These are phyloP conservation scores for Ochetophila trinervis DNA, from an alignment of 306 rosid genomes.

Conservation along the genomic window DNA sequence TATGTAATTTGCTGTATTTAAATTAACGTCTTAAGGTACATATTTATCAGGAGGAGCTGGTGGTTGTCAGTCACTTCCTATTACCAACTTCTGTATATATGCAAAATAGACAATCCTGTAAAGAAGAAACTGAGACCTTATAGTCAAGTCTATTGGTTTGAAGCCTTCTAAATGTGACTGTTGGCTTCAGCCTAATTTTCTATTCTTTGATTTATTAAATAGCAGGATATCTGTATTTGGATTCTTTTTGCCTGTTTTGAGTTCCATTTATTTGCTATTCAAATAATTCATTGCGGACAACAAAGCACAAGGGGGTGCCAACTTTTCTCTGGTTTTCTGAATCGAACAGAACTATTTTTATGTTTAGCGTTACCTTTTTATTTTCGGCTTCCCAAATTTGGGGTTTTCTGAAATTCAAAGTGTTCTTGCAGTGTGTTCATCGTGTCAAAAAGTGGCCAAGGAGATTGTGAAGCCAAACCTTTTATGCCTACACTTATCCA, in stretches of 20 bases:
- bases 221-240: not conserved
- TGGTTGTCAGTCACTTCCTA: not conserved
- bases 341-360: not conserved
- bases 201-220: not conserved
- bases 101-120: not conserved
- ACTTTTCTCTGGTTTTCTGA: not conserved
- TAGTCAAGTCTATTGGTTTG: not conserved
- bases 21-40: no score
- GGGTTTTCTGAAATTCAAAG: no score
- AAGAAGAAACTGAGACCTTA: not conserved
- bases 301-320: no score
- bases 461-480: not conserved
- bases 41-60: not conserved
- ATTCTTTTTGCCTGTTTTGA: not conserved
- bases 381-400: not conserved
- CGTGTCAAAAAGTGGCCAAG: not conserved
- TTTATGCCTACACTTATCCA: not conserved
- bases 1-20: not conserved
- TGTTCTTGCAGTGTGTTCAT: slow-evolving; percentile 1
- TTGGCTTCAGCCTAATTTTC: not conserved
- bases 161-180: not conserved
- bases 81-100: not conserved
- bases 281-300: no score
- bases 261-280: not conserved
- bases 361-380: no score